These are phyloP conservation scores for Sphaerulina populicola DNA, from an alignment of 2,329 filamentous ascomycete genomes.

Conservation along the genomic window DNA sequence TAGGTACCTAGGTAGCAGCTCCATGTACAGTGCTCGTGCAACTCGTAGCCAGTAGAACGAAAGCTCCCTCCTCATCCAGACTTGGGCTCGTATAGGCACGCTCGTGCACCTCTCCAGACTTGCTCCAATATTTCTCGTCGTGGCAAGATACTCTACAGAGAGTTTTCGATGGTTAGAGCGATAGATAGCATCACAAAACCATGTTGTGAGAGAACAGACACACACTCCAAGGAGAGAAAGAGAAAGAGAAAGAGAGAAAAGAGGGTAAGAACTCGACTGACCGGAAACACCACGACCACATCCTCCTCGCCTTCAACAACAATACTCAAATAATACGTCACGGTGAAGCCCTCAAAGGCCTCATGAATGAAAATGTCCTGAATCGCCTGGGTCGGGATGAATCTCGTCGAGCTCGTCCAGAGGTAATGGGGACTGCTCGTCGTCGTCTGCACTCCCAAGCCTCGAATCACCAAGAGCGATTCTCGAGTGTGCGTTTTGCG, in stretches of 20 bases:
- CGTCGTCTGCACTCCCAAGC: slow-evolving; percentile 82
- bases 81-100: slow-evolving; percentile 68
- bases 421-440: slow-evolving; percentile 63
- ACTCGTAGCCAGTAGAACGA: not conserved
- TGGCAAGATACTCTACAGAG: slow-evolving; percentile 56
- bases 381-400: slow-evolving; percentile 86
- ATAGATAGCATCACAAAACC: not conserved
- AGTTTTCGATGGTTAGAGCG: not conserved
- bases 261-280: no score
- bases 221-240: slow-evolving; percentile 1
- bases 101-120: slow-evolving; percentile 80
- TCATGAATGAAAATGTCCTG: slow-evolving; percentile 92
- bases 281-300: slow-evolving; percentile 89
- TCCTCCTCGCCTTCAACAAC: slow-evolving; percentile 83
- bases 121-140: slow-evolving; percentile 66
- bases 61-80: slow-evolving; percentile 29
- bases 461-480: slow-evolving; percentile 77
- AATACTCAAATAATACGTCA: slow-evolving; percentile 79
- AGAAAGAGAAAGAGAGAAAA: not conserved
- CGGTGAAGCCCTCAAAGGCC: slow-evolving; percentile 85
- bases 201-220: slow-evolving; percentile 5
- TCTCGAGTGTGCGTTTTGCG: slow-evolving; percentile 51
- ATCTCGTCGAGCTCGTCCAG: slow-evolving; percentile 53
- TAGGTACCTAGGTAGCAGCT: no score
- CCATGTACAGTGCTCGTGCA: not conserved